These are phyloP conservation scores for Coemansia sp. DNA, from an alignment of 192 early-diverging fungal species.

Conservation along the genomic window DNA sequence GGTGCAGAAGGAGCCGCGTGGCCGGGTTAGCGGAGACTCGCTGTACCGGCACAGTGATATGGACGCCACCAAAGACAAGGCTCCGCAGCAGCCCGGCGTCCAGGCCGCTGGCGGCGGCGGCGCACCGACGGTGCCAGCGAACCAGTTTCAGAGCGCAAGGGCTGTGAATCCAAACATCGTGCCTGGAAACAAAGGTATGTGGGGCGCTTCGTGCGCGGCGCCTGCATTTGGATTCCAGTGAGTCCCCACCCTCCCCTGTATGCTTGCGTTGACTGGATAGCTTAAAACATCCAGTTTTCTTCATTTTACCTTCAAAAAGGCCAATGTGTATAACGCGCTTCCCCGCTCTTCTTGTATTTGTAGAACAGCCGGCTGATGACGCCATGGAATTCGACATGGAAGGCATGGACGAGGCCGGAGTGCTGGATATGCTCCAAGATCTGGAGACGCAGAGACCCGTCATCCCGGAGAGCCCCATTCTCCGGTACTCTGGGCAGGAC, in stretches of 20 bases:
- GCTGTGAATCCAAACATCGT: not conserved
- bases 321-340: not conserved
- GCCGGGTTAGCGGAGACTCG: conserved; percentile 15
- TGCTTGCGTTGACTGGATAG: no score
- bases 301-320: not conserved
- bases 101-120: not conserved
- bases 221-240: not conserved
- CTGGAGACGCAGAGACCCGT: conserved; percentile 41
- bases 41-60: conserved; percentile 38
- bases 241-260: no score
- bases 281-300: no score
- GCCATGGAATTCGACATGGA: conserved; percentile 41
- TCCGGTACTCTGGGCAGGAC: not conserved
- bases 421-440: conserved; percentile 30
- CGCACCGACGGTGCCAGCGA: not conserved
- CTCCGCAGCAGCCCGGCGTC: not conserved
- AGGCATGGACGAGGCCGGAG: conserved; percentile 24
- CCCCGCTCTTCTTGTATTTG: not conserved
- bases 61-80: not conserved
- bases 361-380: conserved; percentile 4
- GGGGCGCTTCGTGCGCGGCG: not conserved
- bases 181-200: conserved; percentile 5
- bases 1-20: conserved; percentile 39
- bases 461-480: conserved; percentile 30
- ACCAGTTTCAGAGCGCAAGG: not conserved